A percentile compares a stretch with the other conserved stretches of the same genome.
These are phyloP conservation scores for Carex sylvatica DNA, from an alignment of 202 grass and related monocot genomes.

Conservation along the genomic window DNA sequence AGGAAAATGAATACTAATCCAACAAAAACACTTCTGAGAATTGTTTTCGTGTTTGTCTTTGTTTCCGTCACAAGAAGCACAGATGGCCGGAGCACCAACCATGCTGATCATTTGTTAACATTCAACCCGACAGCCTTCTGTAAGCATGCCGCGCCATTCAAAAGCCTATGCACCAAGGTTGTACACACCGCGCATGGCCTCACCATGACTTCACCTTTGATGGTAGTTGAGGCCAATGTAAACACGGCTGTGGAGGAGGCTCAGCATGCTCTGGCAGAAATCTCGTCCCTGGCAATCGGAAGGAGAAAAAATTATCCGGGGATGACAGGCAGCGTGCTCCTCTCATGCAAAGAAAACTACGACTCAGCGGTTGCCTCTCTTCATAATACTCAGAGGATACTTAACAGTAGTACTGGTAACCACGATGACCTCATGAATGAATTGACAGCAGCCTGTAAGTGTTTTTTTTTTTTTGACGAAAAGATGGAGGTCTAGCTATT, in stretches of 20 bases:
- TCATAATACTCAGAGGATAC: conserved; percentile 27
- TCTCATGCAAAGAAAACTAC: conserved; percentile 56
- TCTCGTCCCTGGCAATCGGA: background rate
- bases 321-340: conserved; percentile 22
- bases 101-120: background rate
- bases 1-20: background rate
- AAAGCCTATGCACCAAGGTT: conserved; percentile 19
- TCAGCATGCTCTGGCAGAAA: conserved; percentile 9
- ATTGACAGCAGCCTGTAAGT: conserved; percentile 30
- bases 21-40: background rate
- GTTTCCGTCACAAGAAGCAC: background rate
- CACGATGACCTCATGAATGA: conserved; percentile 41
- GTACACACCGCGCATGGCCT: conserved; percentile 32
- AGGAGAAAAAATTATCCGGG: conserved; percentile 17
- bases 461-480: no score
- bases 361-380: conserved; percentile 50
- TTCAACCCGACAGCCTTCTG: background rate
- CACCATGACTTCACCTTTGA: conserved; percentile 37
- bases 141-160: background rate
- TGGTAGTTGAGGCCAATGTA: conserved; percentile 38
- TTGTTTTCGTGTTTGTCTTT: background rate
- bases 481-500: no score
- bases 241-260: conserved; percentile 15
- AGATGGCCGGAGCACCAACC: background rate
- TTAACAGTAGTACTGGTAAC: conserved; percentile 35